Percentiles rank a stretch among this genome's conserved stretches.
These are phyloP conservation scores for Moesziomyces sp. DNA, from an alignment of 1,284 basidiomycete genomes.

Conservation along the genomic window DNA sequence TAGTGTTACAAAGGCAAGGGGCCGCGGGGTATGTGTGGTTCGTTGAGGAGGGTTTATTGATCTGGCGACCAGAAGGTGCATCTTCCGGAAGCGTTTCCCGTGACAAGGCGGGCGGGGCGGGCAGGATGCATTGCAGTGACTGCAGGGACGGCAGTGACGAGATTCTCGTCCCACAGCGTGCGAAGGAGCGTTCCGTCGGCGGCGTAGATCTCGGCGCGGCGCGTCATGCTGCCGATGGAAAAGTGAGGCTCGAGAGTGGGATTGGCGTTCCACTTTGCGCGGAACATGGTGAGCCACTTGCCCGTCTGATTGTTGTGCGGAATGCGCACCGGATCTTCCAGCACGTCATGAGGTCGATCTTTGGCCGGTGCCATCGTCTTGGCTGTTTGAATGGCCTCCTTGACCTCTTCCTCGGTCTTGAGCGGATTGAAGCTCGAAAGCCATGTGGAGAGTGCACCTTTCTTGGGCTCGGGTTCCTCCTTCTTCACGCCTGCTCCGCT, in stretches of 20 bases:
- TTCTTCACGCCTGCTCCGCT: constrained; percentile 24
- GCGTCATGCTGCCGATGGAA: constrained; percentile 62
- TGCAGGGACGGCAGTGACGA: constrained; percentile 64
- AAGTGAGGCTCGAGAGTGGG: constrained; percentile 58
- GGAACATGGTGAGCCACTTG: constrained; percentile 66
- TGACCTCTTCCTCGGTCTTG: constrained; percentile 28
- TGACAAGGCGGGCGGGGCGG: constrained; percentile 46
- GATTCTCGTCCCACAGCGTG: constrained; percentile 59
- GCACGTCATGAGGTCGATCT: constrained; percentile 40
- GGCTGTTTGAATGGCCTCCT: constrained; percentile 30
- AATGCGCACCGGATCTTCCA: constrained; percentile 36
- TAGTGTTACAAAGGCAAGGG: constrained; percentile 3
- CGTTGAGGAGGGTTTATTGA: neutral
- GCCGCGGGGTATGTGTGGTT: neutral
- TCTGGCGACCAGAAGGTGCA: constrained; percentile 56
- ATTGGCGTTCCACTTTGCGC: constrained; percentile 60
- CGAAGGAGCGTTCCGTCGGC: constrained; percentile 53
- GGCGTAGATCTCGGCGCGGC: constrained; percentile 60
- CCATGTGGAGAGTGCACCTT: constrained; percentile 23
- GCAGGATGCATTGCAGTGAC: constrained; percentile 62
- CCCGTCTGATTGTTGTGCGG: constrained; percentile 67
- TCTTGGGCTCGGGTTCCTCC: constrained; percentile 11
- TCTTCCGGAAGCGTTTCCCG: constrained; percentile 59
- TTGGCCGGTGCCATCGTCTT: neutral
- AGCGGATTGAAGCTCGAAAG: constrained; percentile 20